Base-by-base conservation (phyloP, 1,284 basidiomycete genomes). In the Grifola frondosa region DNA sequence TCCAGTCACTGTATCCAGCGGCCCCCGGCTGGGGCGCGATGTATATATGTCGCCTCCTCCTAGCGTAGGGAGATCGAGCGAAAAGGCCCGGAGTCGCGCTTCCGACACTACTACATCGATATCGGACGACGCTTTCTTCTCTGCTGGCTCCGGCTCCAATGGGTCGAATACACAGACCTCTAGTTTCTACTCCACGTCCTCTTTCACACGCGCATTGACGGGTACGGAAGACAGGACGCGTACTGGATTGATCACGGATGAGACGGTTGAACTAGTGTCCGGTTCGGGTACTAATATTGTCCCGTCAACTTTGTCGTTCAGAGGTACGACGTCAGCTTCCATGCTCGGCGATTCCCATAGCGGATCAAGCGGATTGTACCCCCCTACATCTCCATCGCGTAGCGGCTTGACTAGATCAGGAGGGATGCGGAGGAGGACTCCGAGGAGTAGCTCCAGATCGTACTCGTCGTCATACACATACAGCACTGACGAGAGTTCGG, bases 11-110 rank as follows among this genome's bases (percentile, higher is more conserved):
- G 64, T 79, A 1, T 79, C 78, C 0, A 81, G 78, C 53, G 78
- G 75, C 3, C 69, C 77, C 5, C 69, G 71, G 6, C 58, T 78
- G 3, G 67, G 80, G 1, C 64, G 71, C 21, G 70, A 77, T 45
- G 71, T 83, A 5, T 71, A 75, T 17, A 68, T 86, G 30, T 84
- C 81, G 2, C 81, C 82, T 1, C 81, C 82, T 0, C 81, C 81
- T 6, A 74, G 70, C 43, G 62, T 56, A 21, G 67, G 62, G 37
- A 66, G 67, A 42, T 65, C 68, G 21, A 73, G 72, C 32, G 58
- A 65, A 6, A 64, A 62, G 46, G 53, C 60, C 5, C 57, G 67
- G 4, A 44, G 56, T 9, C 44, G 49, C 5, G 40, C 47, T 1
- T 61, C 66, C 3, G 64, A 62, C 31, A 54, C 56, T n/a, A 49